phyloP scores from a whole-genome alignment of 2,329 filamentous ascomycete genomes.

The Ascochyta koolunga region DNA sequence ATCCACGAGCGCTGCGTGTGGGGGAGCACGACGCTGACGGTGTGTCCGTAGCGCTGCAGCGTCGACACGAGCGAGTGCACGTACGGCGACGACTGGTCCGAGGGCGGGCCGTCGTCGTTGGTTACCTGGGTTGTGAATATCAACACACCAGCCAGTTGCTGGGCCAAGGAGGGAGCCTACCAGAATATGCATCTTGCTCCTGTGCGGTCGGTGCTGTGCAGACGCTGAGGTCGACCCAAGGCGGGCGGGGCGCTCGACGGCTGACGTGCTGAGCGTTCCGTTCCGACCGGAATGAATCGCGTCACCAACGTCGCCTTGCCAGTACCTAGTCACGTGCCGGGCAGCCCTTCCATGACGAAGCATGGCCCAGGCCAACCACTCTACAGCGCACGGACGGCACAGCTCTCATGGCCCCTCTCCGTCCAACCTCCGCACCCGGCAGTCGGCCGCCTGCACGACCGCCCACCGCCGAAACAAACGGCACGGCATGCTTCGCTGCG shows the following conservation, averaged over 20 bases:
- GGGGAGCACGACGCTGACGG: constrained; percentile 89
- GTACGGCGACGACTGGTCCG: constrained; percentile 56
- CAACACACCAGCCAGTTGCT: neutral
- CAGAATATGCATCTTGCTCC: constrained; percentile 50
- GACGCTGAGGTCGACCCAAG: constrained; percentile 11
- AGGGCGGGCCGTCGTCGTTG: constrained; percentile 60
- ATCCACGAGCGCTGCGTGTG: constrained; percentile 97
- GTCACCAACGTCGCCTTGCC: neutral
- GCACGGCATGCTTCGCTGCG: constrained; percentile 19
- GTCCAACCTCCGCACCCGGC: constrained; percentile 36
- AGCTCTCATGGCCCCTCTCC: constrained; percentile 34
- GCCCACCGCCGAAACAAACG: constrained; percentile 17
- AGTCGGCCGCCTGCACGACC: constrained; percentile 20
- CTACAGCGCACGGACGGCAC: neutral
- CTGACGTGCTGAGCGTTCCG: constrained; percentile 21
- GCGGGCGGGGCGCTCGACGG: constrained; percentile 20
- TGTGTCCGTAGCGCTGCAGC: constrained; percentile 71
- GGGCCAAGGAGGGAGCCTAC: constrained; percentile 23
- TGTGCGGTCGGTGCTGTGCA: constrained; percentile 12
- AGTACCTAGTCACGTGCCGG: neutral
- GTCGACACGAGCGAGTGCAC: constrained; percentile 54
- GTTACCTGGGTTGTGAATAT: constrained; percentile 50
- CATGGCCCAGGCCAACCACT: neutral
- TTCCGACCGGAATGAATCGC: constrained; percentile 22
- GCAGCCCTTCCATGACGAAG: no score